phyloP scores from a whole-genome alignment of 257 asterid species.

The Solanum dulcamara region DNA sequence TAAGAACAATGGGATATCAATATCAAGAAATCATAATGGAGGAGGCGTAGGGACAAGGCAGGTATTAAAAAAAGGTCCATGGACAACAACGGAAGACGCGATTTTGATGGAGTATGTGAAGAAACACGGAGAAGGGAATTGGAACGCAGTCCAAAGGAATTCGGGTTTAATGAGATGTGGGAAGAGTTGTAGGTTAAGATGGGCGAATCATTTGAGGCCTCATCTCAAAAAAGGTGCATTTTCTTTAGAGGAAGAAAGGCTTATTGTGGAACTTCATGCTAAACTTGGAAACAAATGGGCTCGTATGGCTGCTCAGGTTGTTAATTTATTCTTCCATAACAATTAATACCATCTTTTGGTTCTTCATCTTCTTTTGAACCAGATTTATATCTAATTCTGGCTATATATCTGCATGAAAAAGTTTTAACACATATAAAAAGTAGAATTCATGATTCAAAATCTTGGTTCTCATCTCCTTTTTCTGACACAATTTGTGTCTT shows the following conservation, averaged over 20 bases:
- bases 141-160: constrained; percentile 65
- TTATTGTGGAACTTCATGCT: constrained; percentile 28
- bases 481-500: background rate
- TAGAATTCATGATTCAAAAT: background rate
- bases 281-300: constrained; percentile 39
- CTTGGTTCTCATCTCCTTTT: background rate
- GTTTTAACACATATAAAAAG: background rate
- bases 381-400: background rate
- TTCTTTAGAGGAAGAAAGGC: constrained; percentile 21
- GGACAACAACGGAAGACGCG: constrained; percentile 57
- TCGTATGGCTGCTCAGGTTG: constrained; percentile 40
- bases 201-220: constrained; percentile 35
- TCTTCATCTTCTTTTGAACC: background rate
- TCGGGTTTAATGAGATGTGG: constrained; percentile 63
- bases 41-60: background rate
- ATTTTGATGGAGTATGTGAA: constrained; percentile 47
- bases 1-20: background rate
- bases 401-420: no score
- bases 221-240: constrained; percentile 32
- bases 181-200: constrained; percentile 30
- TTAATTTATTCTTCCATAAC: background rate
- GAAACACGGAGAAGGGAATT: constrained; percentile 60
- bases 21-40: background rate
- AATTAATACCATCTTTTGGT: background rate
- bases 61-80: constrained; percentile 54